Base-by-base conservation (phyloP, 2,329 filamentous ascomycete genomes). In the Calonectria crousiana region DNA sequence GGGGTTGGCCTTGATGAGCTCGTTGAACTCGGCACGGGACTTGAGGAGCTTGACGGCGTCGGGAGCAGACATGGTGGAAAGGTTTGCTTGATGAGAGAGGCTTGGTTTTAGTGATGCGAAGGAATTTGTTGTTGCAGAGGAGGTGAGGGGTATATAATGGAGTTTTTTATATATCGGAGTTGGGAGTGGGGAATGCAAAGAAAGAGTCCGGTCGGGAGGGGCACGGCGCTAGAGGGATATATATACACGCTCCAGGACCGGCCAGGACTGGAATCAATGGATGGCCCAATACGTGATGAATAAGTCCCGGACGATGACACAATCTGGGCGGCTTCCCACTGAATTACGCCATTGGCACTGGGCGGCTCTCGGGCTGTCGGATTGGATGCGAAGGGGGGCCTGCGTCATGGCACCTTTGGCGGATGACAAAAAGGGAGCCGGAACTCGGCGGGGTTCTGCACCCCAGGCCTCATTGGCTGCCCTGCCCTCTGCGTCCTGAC, bases 11-110 rank as follows among this genome's bases (percentile, higher is more conserved):
- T 83, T 77, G 79, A 91, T 80, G 75, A 92, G 88, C 47, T 83
- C 78, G 74, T 89, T 82, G 79, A 91, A 90, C 77, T 90, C 85
- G 66, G 84, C 79, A 76, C 84, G 84, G 64, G 85, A 82, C 72
- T 80, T 83, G 81, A 90, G 85, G 78, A 83, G 80, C 73, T 20
- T 26, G 51, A 53, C 51, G 8, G 16, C 6, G 26, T 30, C 16
- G 51, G 51, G 4, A 6, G 85, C 80, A 75, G 82, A 73, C 82
- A 84, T 85, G 75, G 30, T 32, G 30, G 30, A 32, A 8, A 32
- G 30, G 51, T 73, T 67, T 77, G 74, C 73, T 79, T 76, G 32
- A 11, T 80, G 34, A 28, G 32, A 30, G 34, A 47, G 36, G 41
- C 4, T 20, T 36, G 28, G 11, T 16, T 23, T 71, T 52, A 69